Conservation (phyloP, 2,329 filamentous ascomycete species). For the Coleophoma crateriformis region DNA sequence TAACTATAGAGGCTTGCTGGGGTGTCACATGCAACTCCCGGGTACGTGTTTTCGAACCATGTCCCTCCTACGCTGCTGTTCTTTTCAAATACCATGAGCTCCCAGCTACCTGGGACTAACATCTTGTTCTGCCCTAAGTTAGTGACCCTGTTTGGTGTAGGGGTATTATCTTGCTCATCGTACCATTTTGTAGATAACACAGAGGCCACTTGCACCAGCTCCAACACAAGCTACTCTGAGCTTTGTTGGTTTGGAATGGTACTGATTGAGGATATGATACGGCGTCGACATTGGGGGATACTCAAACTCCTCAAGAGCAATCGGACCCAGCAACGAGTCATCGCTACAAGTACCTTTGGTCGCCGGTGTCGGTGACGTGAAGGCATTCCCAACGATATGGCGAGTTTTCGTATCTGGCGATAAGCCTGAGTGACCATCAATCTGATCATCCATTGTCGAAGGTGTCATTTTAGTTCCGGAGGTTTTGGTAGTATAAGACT, state of each 20-base stretch:
- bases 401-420: too few relatives aligned
- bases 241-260: conserved; percentile 12
- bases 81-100: conserved; percentile 41
- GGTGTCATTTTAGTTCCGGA: too few relatives aligned
- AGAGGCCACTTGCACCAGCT: conserved; percentile 6
- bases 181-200: too few relatives aligned
- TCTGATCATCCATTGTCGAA: too few relatives aligned
- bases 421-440: too few relatives aligned
- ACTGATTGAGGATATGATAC: conserved; percentile 8
- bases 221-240: conserved; percentile 12
- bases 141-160: conserved; percentile 10
- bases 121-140: conserved; percentile 7
- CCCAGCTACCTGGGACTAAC: conserved; percentile 16
- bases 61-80: conserved; percentile 43
- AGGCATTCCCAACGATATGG: too few relatives aligned
- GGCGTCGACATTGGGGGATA: background rate
- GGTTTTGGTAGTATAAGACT: too few relatives aligned
- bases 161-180: background rate
- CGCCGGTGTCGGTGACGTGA: too few relatives aligned
- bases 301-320: too few relatives aligned
- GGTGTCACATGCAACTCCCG: conserved; percentile 43
- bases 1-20: conserved; percentile 26
- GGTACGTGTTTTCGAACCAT: conserved; percentile 53
- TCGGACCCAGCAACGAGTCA: too few relatives aligned
- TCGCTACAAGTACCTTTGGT: too few relatives aligned